Conservation (phyloP, 495 filamentous ascomycete genomes). For the Hypoxylon cercidicola region DNA sequence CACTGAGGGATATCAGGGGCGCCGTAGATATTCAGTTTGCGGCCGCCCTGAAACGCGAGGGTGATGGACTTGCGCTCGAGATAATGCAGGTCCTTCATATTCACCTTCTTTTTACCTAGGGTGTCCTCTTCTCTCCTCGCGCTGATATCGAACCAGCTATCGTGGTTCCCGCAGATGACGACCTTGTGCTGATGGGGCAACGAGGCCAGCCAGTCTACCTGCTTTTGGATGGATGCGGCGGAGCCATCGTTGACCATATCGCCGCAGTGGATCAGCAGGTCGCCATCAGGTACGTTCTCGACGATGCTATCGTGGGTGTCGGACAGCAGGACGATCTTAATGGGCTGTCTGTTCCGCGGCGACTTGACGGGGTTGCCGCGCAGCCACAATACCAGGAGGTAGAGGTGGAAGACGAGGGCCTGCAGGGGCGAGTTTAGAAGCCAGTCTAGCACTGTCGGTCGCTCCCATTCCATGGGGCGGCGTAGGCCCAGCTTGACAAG, state of each 20-base stretch:
- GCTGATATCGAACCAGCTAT: constrained; percentile 77
- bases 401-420: constrained; percentile 60
- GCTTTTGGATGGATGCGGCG: constrained; percentile 74
- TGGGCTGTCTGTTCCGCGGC: constrained; percentile 60
- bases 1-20: constrained; percentile 61
- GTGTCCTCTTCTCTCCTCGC: constrained; percentile 54
- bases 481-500: constrained; percentile 51
- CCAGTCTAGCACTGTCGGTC: constrained; percentile 60
- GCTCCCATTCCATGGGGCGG: constrained; percentile 57
- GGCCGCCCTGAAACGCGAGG: constrained; percentile 61
- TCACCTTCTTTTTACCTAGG: constrained; percentile 44
- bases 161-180: constrained; percentile 90
- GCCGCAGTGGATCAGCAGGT: constrained; percentile 89
- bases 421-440: constrained; percentile 64
- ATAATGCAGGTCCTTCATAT: constrained; percentile 62
- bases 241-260: constrained; percentile 82
- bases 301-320: constrained; percentile 81
- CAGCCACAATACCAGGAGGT: constrained; percentile 70
- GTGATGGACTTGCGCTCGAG: constrained; percentile 58
- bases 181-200: constrained; percentile 83
- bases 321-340: constrained; percentile 87
- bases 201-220: constrained; percentile 79
- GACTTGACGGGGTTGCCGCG: constrained; percentile 68
- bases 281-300: constrained; percentile 73
- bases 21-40: constrained; percentile 65